Percentiles rank a stretch among this genome's conserved stretches.
phyloP scores from a whole-genome alignment of 345 rosid species.

The Citrus trifoliata region DNA sequence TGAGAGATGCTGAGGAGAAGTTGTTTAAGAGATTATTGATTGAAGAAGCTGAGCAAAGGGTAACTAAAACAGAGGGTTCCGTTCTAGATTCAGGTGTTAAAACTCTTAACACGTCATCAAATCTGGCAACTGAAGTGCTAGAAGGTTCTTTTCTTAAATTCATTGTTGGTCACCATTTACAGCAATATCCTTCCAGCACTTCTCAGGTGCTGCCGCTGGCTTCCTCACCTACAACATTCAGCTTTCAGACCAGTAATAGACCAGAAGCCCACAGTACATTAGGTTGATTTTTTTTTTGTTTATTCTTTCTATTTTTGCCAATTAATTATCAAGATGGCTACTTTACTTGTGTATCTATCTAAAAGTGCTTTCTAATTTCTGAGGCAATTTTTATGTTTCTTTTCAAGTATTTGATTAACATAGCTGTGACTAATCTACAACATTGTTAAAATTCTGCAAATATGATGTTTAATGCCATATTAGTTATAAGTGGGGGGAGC shows the following conservation, averaged over 20 bases:
- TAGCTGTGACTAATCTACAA: constrained; percentile 7
- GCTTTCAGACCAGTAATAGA: constrained; percentile 38
- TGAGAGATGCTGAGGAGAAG: constrained; percentile 94
- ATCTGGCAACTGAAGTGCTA: neutral
- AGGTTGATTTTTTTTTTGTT: constrained; percentile 9
- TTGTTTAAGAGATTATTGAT: constrained; percentile 46
- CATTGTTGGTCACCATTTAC: constrained; percentile 33
- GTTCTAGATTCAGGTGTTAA: constrained; percentile 25
- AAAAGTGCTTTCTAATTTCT: neutral
- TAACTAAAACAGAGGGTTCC: constrained; percentile 16
- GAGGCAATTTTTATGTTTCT: neutral
- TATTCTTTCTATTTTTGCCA: constrained; percentile 17
- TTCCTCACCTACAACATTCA: constrained; percentile 54
- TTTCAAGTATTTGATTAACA: neutral
- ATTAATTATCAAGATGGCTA: constrained; percentile 8
- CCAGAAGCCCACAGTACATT: constrained; percentile 28
- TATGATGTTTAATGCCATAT: neutral
- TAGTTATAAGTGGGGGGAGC: constrained; percentile 1
- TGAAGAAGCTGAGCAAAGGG: constrained; percentile 52
- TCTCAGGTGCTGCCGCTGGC: constrained; percentile 69
- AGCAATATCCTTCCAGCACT: constrained; percentile 40
- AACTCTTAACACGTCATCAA: constrained; percentile 16
- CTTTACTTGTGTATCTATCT: constrained; percentile 10
- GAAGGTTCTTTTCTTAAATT: constrained; percentile 64
- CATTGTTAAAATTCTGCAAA: constrained; percentile 4